Evolutionary conservation across 2,329 filamentous ascomycete genomes (phyloP), one percentile per base, ranked within the genome.

Genomic region (Lachnellula subtilissima): DNA sequence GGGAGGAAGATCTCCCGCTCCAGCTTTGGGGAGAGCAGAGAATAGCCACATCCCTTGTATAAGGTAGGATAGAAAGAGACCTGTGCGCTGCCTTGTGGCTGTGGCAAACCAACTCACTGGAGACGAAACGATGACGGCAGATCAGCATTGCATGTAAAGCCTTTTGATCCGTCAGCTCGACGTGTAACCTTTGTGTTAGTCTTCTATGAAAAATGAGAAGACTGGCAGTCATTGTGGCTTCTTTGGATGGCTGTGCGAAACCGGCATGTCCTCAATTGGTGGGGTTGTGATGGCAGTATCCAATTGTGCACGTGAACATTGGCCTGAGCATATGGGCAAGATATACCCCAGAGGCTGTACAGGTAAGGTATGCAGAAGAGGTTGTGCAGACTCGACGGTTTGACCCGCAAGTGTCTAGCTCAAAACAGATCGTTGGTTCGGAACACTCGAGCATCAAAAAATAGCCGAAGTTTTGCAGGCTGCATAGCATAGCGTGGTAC

Each of bases 251-350:
- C 60, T 64, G 60, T 55, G 51, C 23, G 48, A 22, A 15, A 55
- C 59, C 62, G 62, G 62, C 59, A 50, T 56, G 50, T 14, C 61
- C 61, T 62, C 53, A 17, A 64, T 59, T 60, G 57, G 59, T 19
- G 25, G 12, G 14, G 22, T 12, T 17, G 25, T 9, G 11, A 19
- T 48, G 51, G 35, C 37, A 40, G 37, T 17, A 40, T 5, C n/a
- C 37, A 40, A 40, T 17, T 5, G 12, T 40, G 37, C 15, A 40
- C n/a, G 17, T 40, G 15, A 15, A 22, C 4, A 40, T 43, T 15
- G 45, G 45, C 46, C 15, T 22, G 17, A 12, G 28, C 32, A 25
- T 28, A 7, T 17, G 17, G 25, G 8, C 12, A 35, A 12, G 17
- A 17, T 46, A 14, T 19, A 12, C 19, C 4, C 14, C 37, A 22